Percentiles rank a stretch among this genome's conserved stretches.
Conservation (phyloP, 495 filamentous ascomycete genomes). For the Lasiosphaeria hispida region DNA sequence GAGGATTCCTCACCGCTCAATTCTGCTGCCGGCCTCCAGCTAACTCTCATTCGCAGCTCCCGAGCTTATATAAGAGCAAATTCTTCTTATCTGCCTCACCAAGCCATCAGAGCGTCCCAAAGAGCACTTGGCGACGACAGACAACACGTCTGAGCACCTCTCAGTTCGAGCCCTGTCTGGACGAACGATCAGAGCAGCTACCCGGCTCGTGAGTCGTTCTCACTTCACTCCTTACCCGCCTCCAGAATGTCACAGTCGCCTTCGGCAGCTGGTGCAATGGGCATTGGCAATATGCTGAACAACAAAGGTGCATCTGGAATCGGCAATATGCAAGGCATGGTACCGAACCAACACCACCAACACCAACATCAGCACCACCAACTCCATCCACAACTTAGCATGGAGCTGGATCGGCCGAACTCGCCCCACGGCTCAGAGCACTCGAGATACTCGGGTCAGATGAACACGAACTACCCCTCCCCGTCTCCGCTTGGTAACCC, state of each 20-base stretch:
- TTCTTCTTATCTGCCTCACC: background rate
- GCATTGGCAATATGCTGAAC: constrained; percentile 39
- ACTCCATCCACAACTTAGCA: constrained; percentile 32
- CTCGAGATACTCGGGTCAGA: constrained; percentile 32
- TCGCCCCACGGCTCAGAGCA: constrained; percentile 69
- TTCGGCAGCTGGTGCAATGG: constrained; percentile 35
- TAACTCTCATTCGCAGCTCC: background rate
- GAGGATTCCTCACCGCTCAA: constrained; percentile 23
- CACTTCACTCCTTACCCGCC: background rate
- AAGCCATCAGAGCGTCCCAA: background rate
- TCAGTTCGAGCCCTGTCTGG: background rate
- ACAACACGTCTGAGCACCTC: background rate
- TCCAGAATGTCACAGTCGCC: constrained; percentile 36
- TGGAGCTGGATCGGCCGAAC: constrained; percentile 57
- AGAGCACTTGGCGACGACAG: background rate
- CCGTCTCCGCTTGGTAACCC: constrained; percentile 36
- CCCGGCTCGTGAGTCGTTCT: constrained; percentile 11
- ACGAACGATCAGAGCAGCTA: constrained; percentile 5
- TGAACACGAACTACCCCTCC: constrained; percentile 35
- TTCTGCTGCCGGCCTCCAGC: constrained; percentile 8
- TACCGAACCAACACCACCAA: constrained; percentile 26
- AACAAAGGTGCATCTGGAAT: constrained; percentile 21
- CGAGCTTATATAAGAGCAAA: constrained; percentile 8
- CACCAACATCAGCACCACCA: constrained; percentile 16
- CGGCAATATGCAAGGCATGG: constrained; percentile 13